A percentile compares a stretch with the other conserved stretches of the same genome.
phyloP scores from a whole-genome alignment of 768 basidiomycete species.

The Pleurotus pulmonarius region DNA sequence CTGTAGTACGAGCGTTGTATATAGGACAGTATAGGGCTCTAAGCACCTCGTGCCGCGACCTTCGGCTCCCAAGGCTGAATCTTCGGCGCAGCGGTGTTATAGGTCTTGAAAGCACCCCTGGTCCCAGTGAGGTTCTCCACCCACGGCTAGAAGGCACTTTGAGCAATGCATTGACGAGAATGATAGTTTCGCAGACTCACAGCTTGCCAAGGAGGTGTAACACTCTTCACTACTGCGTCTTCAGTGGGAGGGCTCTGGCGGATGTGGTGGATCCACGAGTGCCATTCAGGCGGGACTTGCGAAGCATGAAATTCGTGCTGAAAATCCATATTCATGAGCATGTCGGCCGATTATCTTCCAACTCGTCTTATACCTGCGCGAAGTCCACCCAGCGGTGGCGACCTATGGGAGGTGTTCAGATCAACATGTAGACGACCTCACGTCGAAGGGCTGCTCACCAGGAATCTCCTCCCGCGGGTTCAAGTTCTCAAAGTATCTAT shows the following conservation, averaged over 20 bases:
- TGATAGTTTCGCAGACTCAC: conserved; percentile 41
- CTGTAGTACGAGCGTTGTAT: not conserved
- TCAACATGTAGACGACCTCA: not conserved
- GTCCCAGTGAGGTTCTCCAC: conserved; percentile 91
- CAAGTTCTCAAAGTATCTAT: conserved; percentile 91
- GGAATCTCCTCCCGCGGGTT: conserved; percentile 86
- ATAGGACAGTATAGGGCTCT: not conserved
- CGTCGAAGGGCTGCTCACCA: conserved; percentile 42
- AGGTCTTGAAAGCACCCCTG: conserved; percentile 83
- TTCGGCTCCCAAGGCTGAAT: conserved; percentile 82
- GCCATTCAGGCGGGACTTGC: conserved; percentile 96
- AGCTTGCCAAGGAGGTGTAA: conserved; percentile 77
- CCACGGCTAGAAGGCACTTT: conserved; percentile 55
- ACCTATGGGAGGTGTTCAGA: conserved; percentile 40
- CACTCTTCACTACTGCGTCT: conserved; percentile 66
- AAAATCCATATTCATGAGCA: not conserved
- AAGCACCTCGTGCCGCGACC: conserved; percentile 42
- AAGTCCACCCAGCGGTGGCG: conserved; percentile 97
- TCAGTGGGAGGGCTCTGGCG: conserved; percentile 76
- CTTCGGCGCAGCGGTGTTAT: conserved; percentile 85
- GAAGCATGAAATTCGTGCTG: conserved; percentile 87
- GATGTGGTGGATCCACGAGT: conserved; percentile 92
- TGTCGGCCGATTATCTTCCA: too few species aligned
- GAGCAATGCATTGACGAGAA: not conserved
- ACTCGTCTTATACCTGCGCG: conserved; percentile 56